Evolutionary conservation across 192 early-diverging fungal species (phyloP), one percentile per base, ranked within the genome.

Genomic region (Entomortierella beljakovae): DNA sequence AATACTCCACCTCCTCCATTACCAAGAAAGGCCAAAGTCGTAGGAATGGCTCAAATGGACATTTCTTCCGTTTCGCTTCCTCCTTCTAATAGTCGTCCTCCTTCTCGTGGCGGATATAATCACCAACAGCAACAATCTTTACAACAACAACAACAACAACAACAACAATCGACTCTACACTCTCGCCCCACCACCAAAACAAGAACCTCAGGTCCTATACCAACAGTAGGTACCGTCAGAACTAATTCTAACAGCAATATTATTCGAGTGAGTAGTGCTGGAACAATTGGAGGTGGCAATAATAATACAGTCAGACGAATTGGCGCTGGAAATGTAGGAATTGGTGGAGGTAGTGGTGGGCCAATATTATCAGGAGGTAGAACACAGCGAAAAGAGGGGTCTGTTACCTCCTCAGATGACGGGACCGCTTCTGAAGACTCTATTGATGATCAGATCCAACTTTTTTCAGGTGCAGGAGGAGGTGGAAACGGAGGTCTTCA

Each of bases 401-500:
- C 75, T 10, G 51, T 66, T 6, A 66, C 62, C 9, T 77, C 75
- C 2, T 79, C 75, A 11, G 75, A 70, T 37, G 75, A 79, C 11
- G 68, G 75, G 2, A 70, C 75, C 20, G 49, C 70, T 38, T 79
- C 75, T 31, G 66, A 64, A 22, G 75, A 79, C 61, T 79, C 75
- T 40, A 40, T 60, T 22, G 75, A 79, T 11, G 75, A 79, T 38
- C 57, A 48, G 10, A 77, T 77, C 23, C 66, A 62, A 38, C 52
- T 69, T 18, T 77, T 77, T 40, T 77, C 74, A 15, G 74, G 74
- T 1, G 61, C 65, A 3, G 74, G 74, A 20, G 74, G 61, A 51
- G 51, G 25, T 15, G 74, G 74, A 1, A 54, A 43, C 3, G 74
- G 74, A 13, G 66, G 61, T 20, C 59, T 57, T 20, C 60, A 55